phyloP scores from a whole-genome alignment of 495 filamentous ascomycete species.

The Penicillium diatomitis region DNA sequence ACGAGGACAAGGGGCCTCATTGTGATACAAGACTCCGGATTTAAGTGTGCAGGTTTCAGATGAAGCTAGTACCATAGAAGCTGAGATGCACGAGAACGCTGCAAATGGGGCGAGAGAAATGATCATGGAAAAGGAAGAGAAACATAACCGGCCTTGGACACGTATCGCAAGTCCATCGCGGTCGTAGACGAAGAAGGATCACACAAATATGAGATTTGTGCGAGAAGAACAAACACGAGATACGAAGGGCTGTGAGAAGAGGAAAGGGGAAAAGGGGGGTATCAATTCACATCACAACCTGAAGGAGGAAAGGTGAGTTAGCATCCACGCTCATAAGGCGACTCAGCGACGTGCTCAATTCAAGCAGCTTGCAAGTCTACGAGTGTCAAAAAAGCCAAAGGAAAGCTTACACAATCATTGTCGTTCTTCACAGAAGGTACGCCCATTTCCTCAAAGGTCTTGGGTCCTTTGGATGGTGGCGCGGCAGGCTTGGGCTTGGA shows the following conservation, averaged over 20 bases:
- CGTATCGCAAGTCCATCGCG: too few species aligned
- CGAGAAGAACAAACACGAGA: not conserved
- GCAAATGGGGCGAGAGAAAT: too few species aligned
- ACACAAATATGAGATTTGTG: too few species aligned
- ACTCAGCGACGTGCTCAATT: not conserved
- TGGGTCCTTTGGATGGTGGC: slow-evolving; percentile 69
- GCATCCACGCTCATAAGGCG: not conserved
- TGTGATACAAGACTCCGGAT: too few species aligned
- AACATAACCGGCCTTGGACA: too few species aligned
- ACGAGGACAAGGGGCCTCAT: too few species aligned
- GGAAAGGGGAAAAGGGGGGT: slow-evolving; percentile 15
- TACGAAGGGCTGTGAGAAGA: not conserved
- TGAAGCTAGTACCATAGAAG: too few species aligned
- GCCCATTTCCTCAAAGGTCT: slow-evolving; percentile 98
- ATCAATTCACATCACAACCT: slow-evolving; percentile 61
- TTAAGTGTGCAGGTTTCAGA: too few species aligned
- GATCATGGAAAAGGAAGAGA: too few species aligned
- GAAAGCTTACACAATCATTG: slow-evolving; percentile 75
- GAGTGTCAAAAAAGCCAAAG: not conserved
- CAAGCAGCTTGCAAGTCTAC: not conserved
- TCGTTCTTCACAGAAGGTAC: slow-evolving; percentile 73
- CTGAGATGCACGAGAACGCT: too few species aligned
- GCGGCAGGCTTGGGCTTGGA: slow-evolving; percentile 20
- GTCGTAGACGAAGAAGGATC: too few species aligned
- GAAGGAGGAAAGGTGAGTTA: slow-evolving; percentile 17